These are phyloP conservation scores for Magnaporthales sp. DNA, from an alignment of 2,329 filamentous ascomycete genomes.

Conservation along the genomic window DNA sequence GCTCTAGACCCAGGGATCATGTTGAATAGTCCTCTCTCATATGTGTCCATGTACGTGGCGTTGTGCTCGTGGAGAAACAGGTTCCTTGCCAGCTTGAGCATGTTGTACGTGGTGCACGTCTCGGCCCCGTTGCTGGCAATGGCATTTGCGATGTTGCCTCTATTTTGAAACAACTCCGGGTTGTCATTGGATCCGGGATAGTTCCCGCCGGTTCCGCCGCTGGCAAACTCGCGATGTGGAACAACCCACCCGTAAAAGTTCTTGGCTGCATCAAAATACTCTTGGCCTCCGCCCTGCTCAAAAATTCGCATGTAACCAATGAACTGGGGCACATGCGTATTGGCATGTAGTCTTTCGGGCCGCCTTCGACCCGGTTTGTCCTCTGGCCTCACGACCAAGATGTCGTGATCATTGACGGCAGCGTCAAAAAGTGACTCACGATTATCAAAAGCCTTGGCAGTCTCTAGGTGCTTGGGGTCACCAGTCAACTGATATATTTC, in stretches of 20 bases:
- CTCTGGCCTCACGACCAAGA: constrained; percentile 18
- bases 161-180: constrained; percentile 23
- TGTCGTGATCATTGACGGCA: constrained; percentile 19
- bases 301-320: constrained; percentile 21
- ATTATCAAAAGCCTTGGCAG: constrained; percentile 22
- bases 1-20: constrained; percentile 22
- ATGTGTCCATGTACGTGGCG: constrained; percentile 23
- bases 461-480: constrained; percentile 17
- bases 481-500: constrained; percentile 22
- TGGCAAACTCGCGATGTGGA: constrained; percentile 21
- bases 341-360: constrained; percentile 19
- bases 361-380: constrained; percentile 20
- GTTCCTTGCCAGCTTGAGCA: constrained; percentile 22
- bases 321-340: constrained; percentile 22
- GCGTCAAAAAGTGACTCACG: constrained; percentile 21
- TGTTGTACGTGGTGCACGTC: constrained; percentile 23
- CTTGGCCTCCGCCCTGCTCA: constrained; percentile 19
- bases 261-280: constrained; percentile 20
- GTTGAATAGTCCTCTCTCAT: constrained; percentile 24
- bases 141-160: constrained; percentile 22
- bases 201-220: constrained; percentile 20
- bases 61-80: constrained; percentile 23
- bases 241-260: constrained; percentile 25
- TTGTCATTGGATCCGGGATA: constrained; percentile 21
- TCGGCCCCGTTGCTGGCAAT: constrained; percentile 19